Conservation (phyloP, 2,329 filamentous ascomycete genomes). For the Zopfia rhizophila region DNA sequence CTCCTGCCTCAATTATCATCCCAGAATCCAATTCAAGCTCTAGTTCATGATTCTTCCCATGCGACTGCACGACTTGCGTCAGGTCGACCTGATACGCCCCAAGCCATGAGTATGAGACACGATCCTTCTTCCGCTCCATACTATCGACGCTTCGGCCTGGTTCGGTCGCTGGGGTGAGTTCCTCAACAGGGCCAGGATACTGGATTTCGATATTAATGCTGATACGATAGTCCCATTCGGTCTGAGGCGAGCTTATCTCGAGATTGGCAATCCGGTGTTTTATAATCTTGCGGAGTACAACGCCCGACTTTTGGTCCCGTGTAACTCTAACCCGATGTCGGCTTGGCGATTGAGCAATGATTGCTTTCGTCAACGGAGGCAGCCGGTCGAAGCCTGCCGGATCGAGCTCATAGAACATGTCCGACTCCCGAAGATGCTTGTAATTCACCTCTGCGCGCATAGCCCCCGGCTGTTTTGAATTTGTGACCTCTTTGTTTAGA, state of each 20-base stretch:
- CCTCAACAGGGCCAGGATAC: slow-evolving; percentile 72
- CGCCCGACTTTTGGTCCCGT: slow-evolving; percentile 75
- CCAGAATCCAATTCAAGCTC: slow-evolving; percentile 78
- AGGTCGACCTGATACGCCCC: slow-evolving; percentile 86
- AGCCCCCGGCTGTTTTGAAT: slow-evolving; percentile 56
- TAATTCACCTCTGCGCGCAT: slow-evolving; percentile 76
- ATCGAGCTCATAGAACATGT: slow-evolving; percentile 73
- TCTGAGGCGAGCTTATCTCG: slow-evolving; percentile 82
- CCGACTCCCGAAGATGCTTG: slow-evolving; percentile 81
- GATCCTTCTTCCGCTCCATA: slow-evolving; percentile 81
- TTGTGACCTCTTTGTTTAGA: slow-evolving; percentile 75
- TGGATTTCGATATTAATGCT: slow-evolving; percentile 95
- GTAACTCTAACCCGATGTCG: slow-evolving; percentile 65
- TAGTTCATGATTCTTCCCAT: slow-evolving; percentile 79
- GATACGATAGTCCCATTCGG: slow-evolving; percentile 87
- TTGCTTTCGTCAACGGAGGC: slow-evolving; percentile 67
- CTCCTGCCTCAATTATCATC: slow-evolving; percentile 73
- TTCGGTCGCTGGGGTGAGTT: slow-evolving; percentile 58
- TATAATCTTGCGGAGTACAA: slow-evolving; percentile 83
- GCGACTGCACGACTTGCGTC: slow-evolving; percentile 78
- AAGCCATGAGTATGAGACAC: slow-evolving; percentile 88
- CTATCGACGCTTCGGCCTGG: slow-evolving; percentile 50
- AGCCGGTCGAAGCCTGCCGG: slow-evolving; percentile 62
- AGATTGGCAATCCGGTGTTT: slow-evolving; percentile 90
- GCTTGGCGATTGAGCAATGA: slow-evolving; percentile 54